phyloP scores from a whole-genome alignment of 1,284 basidiomycete species.

The Amylostereum areolatum region DNA sequence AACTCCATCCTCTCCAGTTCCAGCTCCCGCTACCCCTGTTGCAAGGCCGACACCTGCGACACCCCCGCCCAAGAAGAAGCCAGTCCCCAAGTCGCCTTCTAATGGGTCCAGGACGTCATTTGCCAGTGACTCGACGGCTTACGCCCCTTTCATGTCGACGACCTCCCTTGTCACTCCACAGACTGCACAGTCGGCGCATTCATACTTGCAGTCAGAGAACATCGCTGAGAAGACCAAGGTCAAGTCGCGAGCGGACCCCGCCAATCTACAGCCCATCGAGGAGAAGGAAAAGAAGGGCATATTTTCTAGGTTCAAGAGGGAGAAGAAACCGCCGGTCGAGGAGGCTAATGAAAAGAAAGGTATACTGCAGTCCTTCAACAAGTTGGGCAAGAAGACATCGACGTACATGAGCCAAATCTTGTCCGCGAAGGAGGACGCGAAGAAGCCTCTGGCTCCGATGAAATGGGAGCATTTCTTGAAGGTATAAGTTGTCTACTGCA shows the following conservation, averaged over 20 bases:
- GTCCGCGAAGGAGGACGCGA: conserved; percentile 48
- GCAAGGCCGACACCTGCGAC: conserved; percentile 9
- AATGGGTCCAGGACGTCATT: too few species aligned
- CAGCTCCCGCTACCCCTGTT: conserved; percentile 13
- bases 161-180: conserved; percentile 41
- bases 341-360: conserved; percentile 15
- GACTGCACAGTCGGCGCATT: conserved; percentile 59
- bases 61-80: conserved; percentile 12
- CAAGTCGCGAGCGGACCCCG: conserved; percentile 59
- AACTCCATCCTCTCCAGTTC: conserved; percentile 16
- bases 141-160: conserved; percentile 29
- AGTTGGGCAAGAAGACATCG: conserved; percentile 52
- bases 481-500: conserved; percentile 23
- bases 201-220: conserved; percentile 56
- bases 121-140: conserved; percentile 8
- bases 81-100: conserved; percentile 8
- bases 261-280: conserved; percentile 42
- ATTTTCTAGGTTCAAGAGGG: too few species aligned
- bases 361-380: conserved; percentile 39
- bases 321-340: conserved; percentile 2
- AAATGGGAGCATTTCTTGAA: conserved; percentile 69
- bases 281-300: conserved; percentile 24
- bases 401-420: conserved; percentile 60
- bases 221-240: conserved; percentile 52
- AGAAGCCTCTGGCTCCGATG: conserved; percentile 51